Conservation (phyloP, 768 basidiomycete genomes). For the Russula vinacea region DNA sequence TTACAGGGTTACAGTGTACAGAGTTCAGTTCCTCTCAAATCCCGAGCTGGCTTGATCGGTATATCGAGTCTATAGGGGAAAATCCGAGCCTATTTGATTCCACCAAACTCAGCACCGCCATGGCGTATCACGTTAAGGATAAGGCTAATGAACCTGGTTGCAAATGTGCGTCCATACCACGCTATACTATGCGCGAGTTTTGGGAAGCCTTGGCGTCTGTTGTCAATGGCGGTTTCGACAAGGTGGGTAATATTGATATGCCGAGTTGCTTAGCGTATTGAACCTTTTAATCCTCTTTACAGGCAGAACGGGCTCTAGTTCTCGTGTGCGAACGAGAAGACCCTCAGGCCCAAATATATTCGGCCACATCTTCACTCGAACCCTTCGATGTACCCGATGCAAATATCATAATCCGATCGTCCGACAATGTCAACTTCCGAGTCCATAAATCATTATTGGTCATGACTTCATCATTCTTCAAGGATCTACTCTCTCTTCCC, state of each 20-base stretch:
- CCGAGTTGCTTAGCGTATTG: neutral
- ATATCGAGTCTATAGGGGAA: slow-evolving; percentile 3
- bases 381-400: neutral
- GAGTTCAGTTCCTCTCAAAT: neutral
- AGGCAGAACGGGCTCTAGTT: neutral
- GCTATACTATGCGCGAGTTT: neutral
- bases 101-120: neutral
- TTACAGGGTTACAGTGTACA: too few species aligned
- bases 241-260: neutral
- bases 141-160: neutral
- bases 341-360: neutral
- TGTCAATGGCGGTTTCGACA: neutral
- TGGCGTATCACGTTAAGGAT: neutral
- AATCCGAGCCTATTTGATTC: slow-evolving; percentile 4
- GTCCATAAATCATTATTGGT: slow-evolving; percentile 6
- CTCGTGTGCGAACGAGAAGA: neutral
- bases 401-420: slow-evolving; percentile 2
- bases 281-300: neutral
- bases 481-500: neutral
- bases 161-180: neutral
- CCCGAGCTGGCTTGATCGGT: slow-evolving; percentile 9
- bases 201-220: neutral
- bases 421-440: slow-evolving; percentile 1
- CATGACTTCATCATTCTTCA: slow-evolving; percentile 4
- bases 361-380: neutral